Evolutionary conservation across 768 basidiomycete species (phyloP).

Genomic region (Melanogaster broomeanus): DNA sequence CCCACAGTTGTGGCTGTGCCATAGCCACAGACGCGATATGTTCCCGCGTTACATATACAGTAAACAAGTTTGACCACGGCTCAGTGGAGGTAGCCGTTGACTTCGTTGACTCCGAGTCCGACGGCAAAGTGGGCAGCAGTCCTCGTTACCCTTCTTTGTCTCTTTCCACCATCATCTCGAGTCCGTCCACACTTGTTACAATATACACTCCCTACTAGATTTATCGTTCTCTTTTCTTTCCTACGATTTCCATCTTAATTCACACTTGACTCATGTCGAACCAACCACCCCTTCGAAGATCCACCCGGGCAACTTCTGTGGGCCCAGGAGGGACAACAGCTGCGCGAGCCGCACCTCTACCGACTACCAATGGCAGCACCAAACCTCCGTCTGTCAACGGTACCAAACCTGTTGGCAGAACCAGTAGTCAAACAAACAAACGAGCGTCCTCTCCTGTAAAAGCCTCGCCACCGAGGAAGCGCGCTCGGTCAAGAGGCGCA

Average conservation of each 20-base stretch:
- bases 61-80: not conserved
- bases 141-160: not conserved
- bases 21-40: conserved; percentile 27
- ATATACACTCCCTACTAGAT: not conserved
- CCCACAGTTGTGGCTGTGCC: conserved; percentile 19
- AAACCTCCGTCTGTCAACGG: conserved; percentile 39
- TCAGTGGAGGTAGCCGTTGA: not conserved
- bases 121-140: not conserved
- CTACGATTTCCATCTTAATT: conserved; percentile 22
- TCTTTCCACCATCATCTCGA: not conserved
- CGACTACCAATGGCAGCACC: conserved; percentile 26
- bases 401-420: conserved; percentile 27
- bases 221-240: not conserved
- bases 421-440: conserved; percentile 37
- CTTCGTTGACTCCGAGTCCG: too few species aligned
- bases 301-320: conserved; percentile 51
- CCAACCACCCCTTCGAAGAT: conserved; percentile 47
- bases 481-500: conserved; percentile 38
- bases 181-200: not conserved
- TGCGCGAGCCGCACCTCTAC: conserved; percentile 32
- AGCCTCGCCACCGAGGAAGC: conserved; percentile 49
- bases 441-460: conserved; percentile 52
- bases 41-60: too few species aligned
- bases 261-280: conserved; percentile 25
- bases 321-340: conserved; percentile 34